Conservation (phyloP, 805 yeast genomes). For the Yamadazyma takamatsuzukensis region DNA sequence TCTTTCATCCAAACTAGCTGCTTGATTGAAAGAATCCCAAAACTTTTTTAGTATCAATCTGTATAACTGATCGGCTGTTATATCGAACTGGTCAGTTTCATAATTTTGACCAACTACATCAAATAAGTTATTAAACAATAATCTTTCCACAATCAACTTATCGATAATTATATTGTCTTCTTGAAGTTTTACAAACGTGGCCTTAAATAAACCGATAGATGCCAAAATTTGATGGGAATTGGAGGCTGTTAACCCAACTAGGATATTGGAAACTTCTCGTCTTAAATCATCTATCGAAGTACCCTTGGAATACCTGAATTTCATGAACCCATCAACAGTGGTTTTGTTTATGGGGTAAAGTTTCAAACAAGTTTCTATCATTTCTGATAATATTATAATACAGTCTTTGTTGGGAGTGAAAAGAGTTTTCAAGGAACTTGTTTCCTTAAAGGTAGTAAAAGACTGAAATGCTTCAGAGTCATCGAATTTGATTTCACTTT, state of each 20-base stretch:
- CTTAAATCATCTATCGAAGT: conserved; percentile 12
- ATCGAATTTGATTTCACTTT: conserved; percentile 3
- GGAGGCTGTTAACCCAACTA: conserved; percentile 18
- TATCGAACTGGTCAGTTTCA: conserved; percentile 6
- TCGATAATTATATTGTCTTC: conserved; percentile 13
- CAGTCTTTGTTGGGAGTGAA: conserved; percentile 16
- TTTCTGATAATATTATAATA: conserved; percentile 15
- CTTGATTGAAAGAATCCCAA: conserved; percentile 30
- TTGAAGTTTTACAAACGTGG: conserved; percentile 14
- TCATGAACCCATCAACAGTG: conserved; percentile 27
- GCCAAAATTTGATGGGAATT: conserved; percentile 20
- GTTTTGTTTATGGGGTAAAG: conserved; percentile 32
- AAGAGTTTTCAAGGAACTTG: conserved; percentile 11
- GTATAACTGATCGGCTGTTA: conserved; percentile 12
- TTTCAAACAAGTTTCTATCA: conserved; percentile 26
- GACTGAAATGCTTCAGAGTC: not conserved
- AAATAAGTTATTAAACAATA: conserved; percentile 25
- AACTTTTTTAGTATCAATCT: conserved; percentile 22
- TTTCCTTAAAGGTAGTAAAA: conserved; percentile 16
- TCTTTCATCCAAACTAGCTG: conserved; percentile 31
- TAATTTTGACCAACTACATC: conserved; percentile 17
- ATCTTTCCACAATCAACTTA: conserved; percentile 23
- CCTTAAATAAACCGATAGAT: conserved; percentile 19
- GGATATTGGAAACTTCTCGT: conserved; percentile 24
- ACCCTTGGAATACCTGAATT: conserved; percentile 17